phyloP scores from a whole-genome alignment of 306 rosid genomes.

The Mucuna pruriens region DNA sequence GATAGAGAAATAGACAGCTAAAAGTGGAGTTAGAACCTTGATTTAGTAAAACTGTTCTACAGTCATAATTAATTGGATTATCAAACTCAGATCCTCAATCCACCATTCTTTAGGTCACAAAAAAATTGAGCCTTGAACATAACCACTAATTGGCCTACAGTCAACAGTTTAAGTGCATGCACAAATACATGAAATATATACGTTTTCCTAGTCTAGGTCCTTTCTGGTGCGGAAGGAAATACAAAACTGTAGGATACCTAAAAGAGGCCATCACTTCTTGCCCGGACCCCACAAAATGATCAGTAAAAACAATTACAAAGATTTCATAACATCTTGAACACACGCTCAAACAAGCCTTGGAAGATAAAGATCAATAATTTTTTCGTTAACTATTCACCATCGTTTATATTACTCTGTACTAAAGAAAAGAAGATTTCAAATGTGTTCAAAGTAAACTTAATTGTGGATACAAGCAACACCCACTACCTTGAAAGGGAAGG shows the following conservation, averaged over 20 bases:
- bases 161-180: background rate
- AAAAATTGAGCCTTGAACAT: background rate
- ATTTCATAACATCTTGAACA: background rate
- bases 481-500: too few species aligned
- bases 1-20: background rate
- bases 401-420: background rate
- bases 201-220: background rate
- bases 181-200: background rate
- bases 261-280: too few species aligned
- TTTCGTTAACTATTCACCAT: background rate
- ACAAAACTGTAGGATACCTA: too few species aligned
- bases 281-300: background rate
- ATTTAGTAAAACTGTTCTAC: background rate
- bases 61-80: background rate
- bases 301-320: background rate
- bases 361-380: background rate
- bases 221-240: background rate
- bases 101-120: background rate
- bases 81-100: background rate
- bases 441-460: background rate
- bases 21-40: background rate
- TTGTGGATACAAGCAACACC: too few species aligned
- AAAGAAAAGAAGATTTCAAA: background rate
- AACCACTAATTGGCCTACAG: background rate
- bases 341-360: background rate